These are phyloP conservation scores for Russula ochroleuca DNA, from an alignment of 768 basidiomycete genomes.

Conservation along the genomic window DNA sequence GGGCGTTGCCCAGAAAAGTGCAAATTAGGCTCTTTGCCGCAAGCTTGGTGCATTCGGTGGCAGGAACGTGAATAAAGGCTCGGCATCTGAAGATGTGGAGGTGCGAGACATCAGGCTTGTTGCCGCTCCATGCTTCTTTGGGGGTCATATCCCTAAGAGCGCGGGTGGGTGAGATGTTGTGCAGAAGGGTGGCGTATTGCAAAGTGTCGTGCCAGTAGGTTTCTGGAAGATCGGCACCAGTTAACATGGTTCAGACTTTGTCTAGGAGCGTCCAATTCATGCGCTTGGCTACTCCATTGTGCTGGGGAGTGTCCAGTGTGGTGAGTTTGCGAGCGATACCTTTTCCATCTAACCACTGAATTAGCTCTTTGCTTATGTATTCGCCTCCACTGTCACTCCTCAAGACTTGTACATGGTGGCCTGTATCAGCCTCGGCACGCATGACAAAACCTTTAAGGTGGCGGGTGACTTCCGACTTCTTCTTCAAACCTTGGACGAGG, in stretches of 20 bases:
- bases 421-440: too few species aligned
- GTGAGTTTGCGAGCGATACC: too few species aligned
- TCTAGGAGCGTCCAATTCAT: conserved; percentile 25
- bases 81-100: conserved; percentile 22
- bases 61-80: conserved; percentile 15
- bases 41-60: conserved; percentile 18
- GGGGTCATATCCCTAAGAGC: conserved; percentile 25
- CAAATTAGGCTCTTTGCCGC: conserved; percentile 12
- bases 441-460: too few species aligned
- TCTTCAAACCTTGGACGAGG: too few species aligned
- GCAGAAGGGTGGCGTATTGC: neutral
- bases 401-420: too few species aligned
- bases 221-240: conserved; percentile 9
- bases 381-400: too few species aligned
- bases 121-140: conserved; percentile 20
- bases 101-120: conserved; percentile 20
- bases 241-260: conserved; percentile 23
- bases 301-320: too few species aligned
- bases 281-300: too few species aligned
- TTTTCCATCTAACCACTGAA: too few species aligned
- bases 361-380: too few species aligned
- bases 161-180: conserved; percentile 3
- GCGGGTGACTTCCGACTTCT: too few species aligned
- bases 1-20: conserved; percentile 24
- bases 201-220: conserved; percentile 24